These are phyloP conservation scores for Iberis pinnata DNA, from an alignment of 345 rosid species.

Conservation along the genomic window DNA sequence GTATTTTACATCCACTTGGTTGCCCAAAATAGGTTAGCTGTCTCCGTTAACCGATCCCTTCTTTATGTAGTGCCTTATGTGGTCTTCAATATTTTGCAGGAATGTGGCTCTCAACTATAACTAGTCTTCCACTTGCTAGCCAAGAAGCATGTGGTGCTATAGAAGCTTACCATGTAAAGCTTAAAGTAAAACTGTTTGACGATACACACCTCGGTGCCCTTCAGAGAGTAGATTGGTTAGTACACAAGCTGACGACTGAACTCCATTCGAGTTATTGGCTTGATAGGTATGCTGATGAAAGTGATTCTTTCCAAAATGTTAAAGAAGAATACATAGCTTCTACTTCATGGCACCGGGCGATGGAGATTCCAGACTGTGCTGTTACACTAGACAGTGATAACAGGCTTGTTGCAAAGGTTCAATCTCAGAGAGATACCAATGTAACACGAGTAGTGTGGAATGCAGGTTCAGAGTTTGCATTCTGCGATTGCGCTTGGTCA, in stretches of 20 bases:
- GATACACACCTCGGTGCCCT: slow-evolving; percentile 93
- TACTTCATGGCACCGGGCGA: slow-evolving; percentile 89
- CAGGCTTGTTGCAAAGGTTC: slow-evolving; percentile 54
- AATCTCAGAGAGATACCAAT: slow-evolving; percentile 51
- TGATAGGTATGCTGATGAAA: slow-evolving; percentile 87
- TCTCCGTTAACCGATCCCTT: slow-evolving; percentile 7
- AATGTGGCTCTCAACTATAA: slow-evolving; percentile 87
- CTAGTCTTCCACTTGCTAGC: slow-evolving; percentile 85
- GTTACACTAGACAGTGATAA: slow-evolving; percentile 49
- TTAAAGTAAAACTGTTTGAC: slow-evolving; percentile 72
- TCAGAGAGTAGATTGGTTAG: slow-evolving; percentile 92
- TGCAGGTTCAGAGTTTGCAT: slow-evolving; percentile 89
- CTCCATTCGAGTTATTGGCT: slow-evolving; percentile 93
- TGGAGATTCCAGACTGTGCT: slow-evolving; percentile 71
- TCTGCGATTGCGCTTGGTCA: slow-evolving; percentile 88
- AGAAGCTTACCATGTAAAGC: slow-evolving; percentile 93
- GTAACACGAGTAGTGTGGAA: slow-evolving; percentile 68
- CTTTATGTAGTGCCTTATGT: slow-evolving; percentile 3
- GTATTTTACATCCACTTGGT: slow-evolving; percentile 74
- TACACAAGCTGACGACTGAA: slow-evolving; percentile 87
- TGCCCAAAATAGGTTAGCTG: slow-evolving; percentile 82
- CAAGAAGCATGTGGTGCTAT: slow-evolving; percentile 94
- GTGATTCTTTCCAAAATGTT: slow-evolving; percentile 74
- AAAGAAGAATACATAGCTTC: slow-evolving; percentile 89
- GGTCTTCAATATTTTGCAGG: slow-evolving; percentile 36